Percentiles rank a stretch among this genome's conserved stretches.
Conservation (phyloP, 208 protist genomes). For the Porcisia deanei region DNA sequence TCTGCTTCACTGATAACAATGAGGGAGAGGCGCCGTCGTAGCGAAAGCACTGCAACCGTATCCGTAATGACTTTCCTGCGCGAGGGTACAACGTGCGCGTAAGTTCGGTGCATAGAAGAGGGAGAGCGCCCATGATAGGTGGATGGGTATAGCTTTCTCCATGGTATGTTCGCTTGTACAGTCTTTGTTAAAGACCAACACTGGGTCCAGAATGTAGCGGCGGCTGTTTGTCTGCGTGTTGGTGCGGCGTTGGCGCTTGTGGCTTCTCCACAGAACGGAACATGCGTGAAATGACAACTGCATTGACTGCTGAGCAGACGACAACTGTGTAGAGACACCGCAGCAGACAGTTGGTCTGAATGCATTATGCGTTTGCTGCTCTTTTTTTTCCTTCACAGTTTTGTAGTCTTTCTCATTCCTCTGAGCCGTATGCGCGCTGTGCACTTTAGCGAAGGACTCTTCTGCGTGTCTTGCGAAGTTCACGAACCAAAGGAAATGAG, state of each 20-base stretch:
- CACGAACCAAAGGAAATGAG: not conserved
- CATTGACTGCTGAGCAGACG: not conserved
- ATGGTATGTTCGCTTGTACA: not conserved
- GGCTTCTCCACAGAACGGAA: not conserved
- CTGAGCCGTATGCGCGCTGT: not conserved
- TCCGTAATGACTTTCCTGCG: not conserved
- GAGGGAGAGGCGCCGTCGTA: constrained; percentile 10
- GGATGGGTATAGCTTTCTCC: not conserved
- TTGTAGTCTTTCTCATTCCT: no score
- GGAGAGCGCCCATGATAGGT: not conserved
- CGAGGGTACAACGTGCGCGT: not conserved
- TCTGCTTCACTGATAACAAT: constrained; percentile 29
- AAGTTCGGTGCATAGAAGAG: not conserved
- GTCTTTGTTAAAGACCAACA: not conserved
- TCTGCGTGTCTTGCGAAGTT: not conserved
- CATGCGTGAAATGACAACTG: no score
- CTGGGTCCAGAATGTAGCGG: not conserved
- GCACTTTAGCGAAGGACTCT: not conserved
- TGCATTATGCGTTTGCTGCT: not conserved
- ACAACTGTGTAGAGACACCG: no score
- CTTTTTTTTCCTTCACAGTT: not conserved
- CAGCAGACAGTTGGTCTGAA: not conserved
- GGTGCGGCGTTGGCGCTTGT: not conserved
- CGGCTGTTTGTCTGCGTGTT: no score
- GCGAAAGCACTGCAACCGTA: not conserved